A percentile compares a stretch with the other conserved stretches of the same genome.
phyloP scores from a whole-genome alignment of 2,329 filamentous ascomycete genomes.

The Cadophora sp. region DNA sequence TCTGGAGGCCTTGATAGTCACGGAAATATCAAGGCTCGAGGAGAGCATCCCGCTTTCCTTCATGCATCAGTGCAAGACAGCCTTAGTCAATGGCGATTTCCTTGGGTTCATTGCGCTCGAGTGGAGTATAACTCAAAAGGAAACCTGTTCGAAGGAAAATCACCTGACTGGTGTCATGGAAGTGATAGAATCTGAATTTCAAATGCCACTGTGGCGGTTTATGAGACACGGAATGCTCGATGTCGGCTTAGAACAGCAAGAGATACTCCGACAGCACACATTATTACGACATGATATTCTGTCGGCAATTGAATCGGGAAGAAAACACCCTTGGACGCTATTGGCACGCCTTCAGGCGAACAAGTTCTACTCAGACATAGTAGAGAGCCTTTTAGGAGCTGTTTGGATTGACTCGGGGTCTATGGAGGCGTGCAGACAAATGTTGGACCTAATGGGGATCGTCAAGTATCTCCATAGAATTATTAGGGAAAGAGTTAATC shows the following conservation, averaged over 20 bases:
- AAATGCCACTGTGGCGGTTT: conserved; percentile 53
- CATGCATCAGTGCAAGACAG: conserved; percentile 77
- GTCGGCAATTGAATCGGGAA: conserved; percentile 43
- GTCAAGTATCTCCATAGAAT: conserved; percentile 15
- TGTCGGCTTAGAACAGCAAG: conserved; percentile 11
- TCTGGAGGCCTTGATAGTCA: conserved; percentile 77
- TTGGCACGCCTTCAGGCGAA: conserved; percentile 68
- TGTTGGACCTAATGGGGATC: conserved; percentile 19
- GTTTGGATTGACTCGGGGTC: conserved; percentile 73
- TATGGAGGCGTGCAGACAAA: conserved; percentile 16
- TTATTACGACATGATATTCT: conserved; percentile 16
- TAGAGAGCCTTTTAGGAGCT: conserved; percentile 81
- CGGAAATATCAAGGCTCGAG: conserved; percentile 53
- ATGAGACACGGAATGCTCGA: conserved; percentile 18
- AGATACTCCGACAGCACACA: conserved; percentile 12
- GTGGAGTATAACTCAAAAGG: conserved; percentile 21
- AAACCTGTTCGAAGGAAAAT: conserved; percentile 15
- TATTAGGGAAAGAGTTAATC: conserved; percentile 17
- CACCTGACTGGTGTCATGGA: background rate
- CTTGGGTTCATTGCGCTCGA: conserved; percentile 77
- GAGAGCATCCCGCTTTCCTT: conserved; percentile 57
- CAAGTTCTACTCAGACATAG: conserved; percentile 82
- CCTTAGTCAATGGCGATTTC: conserved; percentile 79
- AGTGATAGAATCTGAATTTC: conserved; percentile 13
- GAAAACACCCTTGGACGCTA: conserved; percentile 75